Evolutionary conservation across 495 filamentous ascomycete species (phyloP).

Genomic region (Xylaria acuta): DNA sequence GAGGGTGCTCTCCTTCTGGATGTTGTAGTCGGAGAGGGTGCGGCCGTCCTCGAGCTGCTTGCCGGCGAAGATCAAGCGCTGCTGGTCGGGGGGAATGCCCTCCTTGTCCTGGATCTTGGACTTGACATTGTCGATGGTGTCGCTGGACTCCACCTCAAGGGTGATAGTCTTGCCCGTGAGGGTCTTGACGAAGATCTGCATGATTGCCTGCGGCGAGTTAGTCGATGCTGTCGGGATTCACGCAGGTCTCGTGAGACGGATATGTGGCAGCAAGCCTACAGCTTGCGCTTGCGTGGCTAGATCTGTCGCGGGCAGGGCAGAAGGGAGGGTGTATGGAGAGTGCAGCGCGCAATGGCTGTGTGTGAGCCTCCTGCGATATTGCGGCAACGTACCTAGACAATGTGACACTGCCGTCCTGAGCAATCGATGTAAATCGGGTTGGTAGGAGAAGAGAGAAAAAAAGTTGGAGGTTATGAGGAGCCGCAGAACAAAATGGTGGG

Average conservation of each 20-base stretch:
- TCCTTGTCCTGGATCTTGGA: conserved; percentile 96
- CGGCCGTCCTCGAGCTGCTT: conserved; percentile 99
- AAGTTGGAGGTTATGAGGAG: conserved; percentile 27
- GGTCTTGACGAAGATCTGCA: conserved; percentile 99
- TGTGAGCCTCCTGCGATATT: background rate
- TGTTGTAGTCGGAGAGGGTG: conserved; percentile 99
- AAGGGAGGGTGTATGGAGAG: background rate
- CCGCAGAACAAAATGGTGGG: conserved; percentile 27
- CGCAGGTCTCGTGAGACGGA: conserved; percentile 5
- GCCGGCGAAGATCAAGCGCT: conserved; percentile 99
- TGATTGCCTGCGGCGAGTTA: conserved; percentile 61
- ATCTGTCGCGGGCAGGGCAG: background rate
- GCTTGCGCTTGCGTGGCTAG: background rate
- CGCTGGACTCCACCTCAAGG: conserved; percentile 99
- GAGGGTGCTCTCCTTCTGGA: conserved; percentile 99
- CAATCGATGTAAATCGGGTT: conserved; percentile 53
- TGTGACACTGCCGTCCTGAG: conserved; percentile 61
- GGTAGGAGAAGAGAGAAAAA: conserved; percentile 26
- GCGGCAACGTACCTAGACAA: conserved; percentile 61
- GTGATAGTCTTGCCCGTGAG: conserved; percentile 99
- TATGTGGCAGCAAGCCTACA: background rate
- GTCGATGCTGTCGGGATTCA: too few relatives aligned
- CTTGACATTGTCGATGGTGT: conserved; percentile 99
- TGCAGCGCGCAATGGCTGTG: background rate
- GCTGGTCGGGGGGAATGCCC: conserved; percentile 99